Conservation (phyloP, 768 basidiomycete genomes). For the Nidularia sp. region DNA sequence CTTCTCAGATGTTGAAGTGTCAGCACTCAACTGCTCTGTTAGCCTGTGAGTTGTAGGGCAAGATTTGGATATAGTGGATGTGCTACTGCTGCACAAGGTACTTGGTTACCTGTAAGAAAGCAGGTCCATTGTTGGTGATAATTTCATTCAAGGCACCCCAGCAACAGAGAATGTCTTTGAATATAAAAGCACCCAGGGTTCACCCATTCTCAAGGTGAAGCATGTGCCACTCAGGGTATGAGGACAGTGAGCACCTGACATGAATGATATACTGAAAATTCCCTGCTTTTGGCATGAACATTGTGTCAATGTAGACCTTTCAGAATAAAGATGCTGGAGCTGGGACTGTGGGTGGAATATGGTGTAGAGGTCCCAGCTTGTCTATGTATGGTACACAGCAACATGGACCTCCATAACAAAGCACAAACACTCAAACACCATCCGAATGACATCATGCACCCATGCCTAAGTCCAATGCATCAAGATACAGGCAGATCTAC, state of each 20-base stretch:
- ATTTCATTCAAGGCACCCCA: slow-evolving; percentile 36
- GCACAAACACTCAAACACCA: too few relatives aligned
- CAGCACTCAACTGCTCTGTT: slow-evolving; percentile 13
- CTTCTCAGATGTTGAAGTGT: slow-evolving; percentile 24
- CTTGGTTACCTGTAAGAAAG: slow-evolving; percentile 9
- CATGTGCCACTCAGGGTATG: slow-evolving; percentile 16
- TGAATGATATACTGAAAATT: slow-evolving; percentile 17
- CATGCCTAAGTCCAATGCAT: too few relatives aligned
- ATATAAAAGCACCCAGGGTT: slow-evolving; percentile 15
- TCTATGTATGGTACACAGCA: too few relatives aligned
- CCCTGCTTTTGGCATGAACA: slow-evolving; percentile 15
- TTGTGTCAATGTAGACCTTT: slow-evolving; percentile 15
- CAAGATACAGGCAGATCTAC: too few relatives aligned
- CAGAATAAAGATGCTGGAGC: slow-evolving; percentile 16
- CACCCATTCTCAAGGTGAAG: slow-evolving; percentile 12
- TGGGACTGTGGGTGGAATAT: slow-evolving; percentile 2
- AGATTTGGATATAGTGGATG: slow-evolving; percentile 17
- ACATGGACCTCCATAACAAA: too few relatives aligned
- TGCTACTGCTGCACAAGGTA: slow-evolving; percentile 14
- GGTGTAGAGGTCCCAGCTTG: too few relatives aligned
- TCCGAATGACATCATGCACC: too few relatives aligned
- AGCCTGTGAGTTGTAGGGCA: slow-evolving; percentile 15
- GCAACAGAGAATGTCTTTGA: slow-evolving; percentile 1
- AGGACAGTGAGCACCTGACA: slow-evolving; percentile 9
- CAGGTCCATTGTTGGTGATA: slow-evolving; percentile 34